Evolutionary conservation across 352 stramenopile species (phyloP).

Genomic region (Aphanomyces euteiches): DNA sequence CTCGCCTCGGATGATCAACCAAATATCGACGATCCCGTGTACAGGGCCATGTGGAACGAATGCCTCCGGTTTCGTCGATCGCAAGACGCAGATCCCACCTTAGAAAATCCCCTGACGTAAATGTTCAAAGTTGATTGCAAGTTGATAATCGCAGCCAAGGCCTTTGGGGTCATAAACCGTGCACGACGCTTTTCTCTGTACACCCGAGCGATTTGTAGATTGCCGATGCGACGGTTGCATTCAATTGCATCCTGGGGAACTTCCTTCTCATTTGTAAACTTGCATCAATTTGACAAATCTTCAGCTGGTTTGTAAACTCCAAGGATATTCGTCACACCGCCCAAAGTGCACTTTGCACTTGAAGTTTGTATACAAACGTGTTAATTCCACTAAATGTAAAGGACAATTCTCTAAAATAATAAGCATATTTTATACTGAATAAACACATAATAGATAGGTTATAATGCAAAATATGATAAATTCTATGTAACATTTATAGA

Average conservation of each 20-base stretch:
- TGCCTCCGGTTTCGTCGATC: not conserved
- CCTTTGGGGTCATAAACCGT: no score
- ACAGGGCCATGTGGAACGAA: constrained; percentile 3
- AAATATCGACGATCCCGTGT: not conserved
- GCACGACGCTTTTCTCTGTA: no score
- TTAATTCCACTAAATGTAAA: not conserved
- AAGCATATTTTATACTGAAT: constrained; percentile 1
- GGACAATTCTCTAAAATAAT: not conserved
- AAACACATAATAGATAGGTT: not conserved
- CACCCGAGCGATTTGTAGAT: no score
- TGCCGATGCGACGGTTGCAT: no score
- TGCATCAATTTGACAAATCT: constrained; percentile 16
- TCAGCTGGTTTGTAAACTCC: constrained; percentile 24
- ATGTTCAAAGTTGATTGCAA: no score
- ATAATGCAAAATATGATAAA: not conserved
- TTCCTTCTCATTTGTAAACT: constrained; percentile 12
- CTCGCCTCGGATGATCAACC: not conserved
- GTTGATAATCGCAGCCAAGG: no score
- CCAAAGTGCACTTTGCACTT: no score
- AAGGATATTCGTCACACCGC: not conserved
- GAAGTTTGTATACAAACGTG: not conserved
- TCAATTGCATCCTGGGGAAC: no score
- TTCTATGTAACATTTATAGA: not conserved
- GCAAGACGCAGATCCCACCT: no score
- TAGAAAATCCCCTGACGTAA: no score